Evolutionary conservation across 179 eudicot genomes (phyloP), one percentile per base, ranked within the genome.

Genomic region (Corrigiola litoralis): DNA sequence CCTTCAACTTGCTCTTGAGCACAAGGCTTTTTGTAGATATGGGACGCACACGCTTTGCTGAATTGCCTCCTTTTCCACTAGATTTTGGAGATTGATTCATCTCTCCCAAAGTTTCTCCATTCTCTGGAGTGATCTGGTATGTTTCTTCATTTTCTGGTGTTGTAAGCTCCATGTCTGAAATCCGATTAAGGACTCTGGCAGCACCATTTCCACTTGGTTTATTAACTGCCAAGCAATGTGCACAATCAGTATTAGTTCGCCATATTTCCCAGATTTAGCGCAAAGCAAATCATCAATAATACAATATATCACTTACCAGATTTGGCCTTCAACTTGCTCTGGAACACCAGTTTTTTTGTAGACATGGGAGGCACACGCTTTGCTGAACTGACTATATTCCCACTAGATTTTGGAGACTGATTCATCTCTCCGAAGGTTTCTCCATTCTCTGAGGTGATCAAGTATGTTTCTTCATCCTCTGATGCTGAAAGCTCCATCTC

Each of bases 171-270:
- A 10, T 52, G 27, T 29, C 64, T 18, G 44, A 44, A 48, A 41
- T 10, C 14, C 44, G 71, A 52, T 18, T 41, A 27, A 29, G 69
- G 2, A 29, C 40, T 32, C 36, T 14, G 4, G 27, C 54, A 31
- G 33, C 44, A 29, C 46, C 58, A 49, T 63, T 34, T 29, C 14
- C 70, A 25, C 47, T 58, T 49, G 58, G 58, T 31, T 73, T 53
- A 64, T 56, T 40, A 47, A 21, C 77, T 55, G 67, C 53, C 14
- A 29, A 16, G 25, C 44, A 24, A 48, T 36, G 18, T 23, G 20
- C 52, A 70, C 48, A 69, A 12, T 21, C 11, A 62, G 23, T 23
- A 21, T 11, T 16, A 13, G 41, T 34, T 10, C 28, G 12, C 28
- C 37, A 12, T 34, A 25, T 28, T 36, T n/a, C 17, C 9, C 11